Conservation (phyloP, 176 grass and related monocot species). For the Pontederia paniculata region DNA sequence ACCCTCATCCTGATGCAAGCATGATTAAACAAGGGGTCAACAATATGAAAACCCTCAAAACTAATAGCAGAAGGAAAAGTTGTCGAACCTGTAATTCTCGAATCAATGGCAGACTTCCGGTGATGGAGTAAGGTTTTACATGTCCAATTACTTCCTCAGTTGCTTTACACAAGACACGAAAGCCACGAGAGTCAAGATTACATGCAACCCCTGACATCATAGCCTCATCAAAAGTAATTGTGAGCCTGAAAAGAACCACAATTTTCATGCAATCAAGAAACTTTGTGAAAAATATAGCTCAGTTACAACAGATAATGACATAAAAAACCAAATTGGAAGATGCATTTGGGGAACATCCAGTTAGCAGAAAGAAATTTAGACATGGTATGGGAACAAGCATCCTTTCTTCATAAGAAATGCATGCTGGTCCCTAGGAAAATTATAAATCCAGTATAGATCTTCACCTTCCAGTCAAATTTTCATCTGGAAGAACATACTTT, state of each 20-base stretch:
- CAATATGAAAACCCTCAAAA: neutral
- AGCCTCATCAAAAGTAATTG: conserved; percentile 56
- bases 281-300: neutral
- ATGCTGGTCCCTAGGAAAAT: neutral
- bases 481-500: conserved; percentile 93
- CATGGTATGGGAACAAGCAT: conserved; percentile 2
- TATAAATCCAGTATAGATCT: conserved; percentile 5
- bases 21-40: neutral
- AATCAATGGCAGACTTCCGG: conserved; percentile 81
- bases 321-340: no score
- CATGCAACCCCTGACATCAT: conserved; percentile 83
- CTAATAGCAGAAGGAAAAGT: neutral
- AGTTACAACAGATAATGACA: neutral
- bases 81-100: conserved; percentile 71
- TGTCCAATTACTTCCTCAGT: conserved; percentile 70
- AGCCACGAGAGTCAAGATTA: conserved; percentile 65
- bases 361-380: neutral
- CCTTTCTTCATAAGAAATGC: neutral
- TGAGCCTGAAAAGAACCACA: conserved; percentile 36
- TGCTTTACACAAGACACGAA: conserved; percentile 78
- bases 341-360: no score
- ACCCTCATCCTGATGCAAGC: conserved; percentile 56
- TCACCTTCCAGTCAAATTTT: conserved; percentile 88
- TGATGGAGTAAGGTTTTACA: conserved; percentile 84
- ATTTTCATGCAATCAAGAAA: neutral